Evolutionary conservation across 2,329 filamentous ascomycete species (phyloP).

Genomic region (Didymella keratinophila): DNA sequence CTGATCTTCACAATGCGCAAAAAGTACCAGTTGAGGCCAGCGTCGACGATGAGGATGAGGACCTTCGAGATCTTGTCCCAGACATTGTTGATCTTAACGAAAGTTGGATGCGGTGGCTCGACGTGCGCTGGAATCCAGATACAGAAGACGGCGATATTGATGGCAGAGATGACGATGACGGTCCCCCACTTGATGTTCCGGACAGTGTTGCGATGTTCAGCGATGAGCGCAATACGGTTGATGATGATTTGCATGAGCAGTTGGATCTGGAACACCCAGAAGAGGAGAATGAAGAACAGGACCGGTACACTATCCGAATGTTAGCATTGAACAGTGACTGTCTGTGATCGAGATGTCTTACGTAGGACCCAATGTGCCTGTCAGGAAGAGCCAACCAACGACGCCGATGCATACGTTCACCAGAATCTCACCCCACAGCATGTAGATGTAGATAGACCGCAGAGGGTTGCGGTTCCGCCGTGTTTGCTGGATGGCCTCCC

Average conservation of each 20-base stretch:
- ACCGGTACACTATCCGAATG: slow-evolving; percentile 34
- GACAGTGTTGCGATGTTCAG: slow-evolving; percentile 52
- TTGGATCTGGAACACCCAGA: slow-evolving; percentile 54
- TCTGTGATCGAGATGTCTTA: slow-evolving; percentile 19
- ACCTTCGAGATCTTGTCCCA: slow-evolving; percentile 64
- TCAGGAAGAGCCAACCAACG: slow-evolving; percentile 45
- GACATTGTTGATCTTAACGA: slow-evolving; percentile 57
- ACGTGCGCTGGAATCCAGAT: slow-evolving; percentile 63
- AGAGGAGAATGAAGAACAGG: slow-evolving; percentile 44
- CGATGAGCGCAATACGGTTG: slow-evolving; percentile 61
- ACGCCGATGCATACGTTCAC: slow-evolving; percentile 42
- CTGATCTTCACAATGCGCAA: slow-evolving; percentile 52
- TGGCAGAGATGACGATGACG: slow-evolving; percentile 54
- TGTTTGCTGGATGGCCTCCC: slow-evolving; percentile 49
- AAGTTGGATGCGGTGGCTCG: slow-evolving; percentile 46
- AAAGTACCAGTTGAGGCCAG: slow-evolving; percentile 62
- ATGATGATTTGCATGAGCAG: slow-evolving; percentile 64
- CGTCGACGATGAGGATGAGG: slow-evolving; percentile 61
- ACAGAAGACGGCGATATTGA: slow-evolving; percentile 63
- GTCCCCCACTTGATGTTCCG: slow-evolving; percentile 58
- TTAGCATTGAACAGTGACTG: slow-evolving; percentile 5
- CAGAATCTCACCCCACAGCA: slow-evolving; percentile 47
- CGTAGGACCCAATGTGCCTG: slow-evolving; percentile 41
- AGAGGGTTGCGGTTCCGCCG: slow-evolving; percentile 45
- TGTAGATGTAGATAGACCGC: slow-evolving; percentile 46